Base-by-base conservation (phyloP, 73 alveolate genomes). In the Symbiodinium pilosum region DNA sequence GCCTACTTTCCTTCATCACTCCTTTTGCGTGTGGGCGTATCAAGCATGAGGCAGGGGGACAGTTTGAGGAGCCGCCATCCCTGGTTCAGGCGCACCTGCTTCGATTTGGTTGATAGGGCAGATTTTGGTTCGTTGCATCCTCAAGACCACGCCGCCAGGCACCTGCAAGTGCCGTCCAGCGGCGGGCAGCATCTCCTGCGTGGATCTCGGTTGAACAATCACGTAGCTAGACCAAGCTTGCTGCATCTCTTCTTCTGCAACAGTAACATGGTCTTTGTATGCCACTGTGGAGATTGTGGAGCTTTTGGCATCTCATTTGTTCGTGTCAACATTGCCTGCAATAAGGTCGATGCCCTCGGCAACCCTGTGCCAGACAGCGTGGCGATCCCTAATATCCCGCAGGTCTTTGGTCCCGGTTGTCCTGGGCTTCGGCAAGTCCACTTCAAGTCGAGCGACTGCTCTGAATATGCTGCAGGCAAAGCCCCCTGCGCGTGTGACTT, bases 141-240 rank as follows among this genome's bases (percentile, higher is more conserved):
- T 12, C 73, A 24, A 0, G 26, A n/a, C 73, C 0, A 8, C 28
- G 18, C 28, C 39, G 18, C 39, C 41, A 64, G 81, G 81, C 81
- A 26, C 81, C 44, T 75, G 47, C 44, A 30, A 44, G 69, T 75
- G 95, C 86, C 54, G 24, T 52, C 38, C 51, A 83, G 36, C 95
- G 95, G 85, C 95, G 95, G 26, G 47, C 95, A 39, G 95, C 95
- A 88, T 88, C 95, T 88, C 95, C 95, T 88, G 95, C 47, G 26
- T 9, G n/a, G 69, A 43, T 28, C 64, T 36, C 69, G 39, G 52
- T 21, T 34, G 11, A n/a, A n/a, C n/a, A n/a, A n/a, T n/a, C n/a
- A n/a, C n/a, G n/a, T n/a, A n/a, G n/a, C n/a, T n/a, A n/a, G n/a
- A n/a, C n/a, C n/a, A n/a, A n/a, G n/a, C n/a, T n/a, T n/a, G n/a